These are phyloP conservation scores for Fraxinus floribunda DNA, from an alignment of 305 asterid genomes.

Conservation along the genomic window DNA sequence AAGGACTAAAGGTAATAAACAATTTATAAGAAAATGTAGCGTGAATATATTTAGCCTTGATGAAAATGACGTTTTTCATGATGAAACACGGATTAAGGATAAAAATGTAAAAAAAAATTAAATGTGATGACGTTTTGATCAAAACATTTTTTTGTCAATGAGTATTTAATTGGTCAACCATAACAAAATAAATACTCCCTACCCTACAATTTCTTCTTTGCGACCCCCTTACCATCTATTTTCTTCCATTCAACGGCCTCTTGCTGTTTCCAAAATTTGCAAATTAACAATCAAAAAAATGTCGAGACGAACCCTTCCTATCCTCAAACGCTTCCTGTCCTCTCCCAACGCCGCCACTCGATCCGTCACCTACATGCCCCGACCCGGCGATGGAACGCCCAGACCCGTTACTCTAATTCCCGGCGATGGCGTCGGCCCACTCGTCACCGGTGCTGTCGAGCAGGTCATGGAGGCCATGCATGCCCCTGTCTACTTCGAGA, in stretches of 20 bases:
- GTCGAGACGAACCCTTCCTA: slow-evolving; percentile 58
- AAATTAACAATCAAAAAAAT: slow-evolving; percentile 19
- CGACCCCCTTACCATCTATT: background rate
- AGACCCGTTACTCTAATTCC: slow-evolving; percentile 84
- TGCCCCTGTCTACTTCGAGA: slow-evolving; percentile 91
- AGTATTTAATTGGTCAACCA: no score
- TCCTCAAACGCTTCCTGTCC: slow-evolving; percentile 42
- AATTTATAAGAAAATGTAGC: no score
- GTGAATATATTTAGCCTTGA: no score
- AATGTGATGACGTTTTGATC: no score
- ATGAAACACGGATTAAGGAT: no score
- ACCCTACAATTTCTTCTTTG: no score
- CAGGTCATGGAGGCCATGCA: slow-evolving; percentile 94
- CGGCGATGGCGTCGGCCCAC: slow-evolving; percentile 91
- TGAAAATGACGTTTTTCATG: no score
- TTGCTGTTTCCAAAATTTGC: background rate
- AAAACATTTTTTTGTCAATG: no score
- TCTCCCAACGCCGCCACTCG: slow-evolving; percentile 40
- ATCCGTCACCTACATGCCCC: slow-evolving; percentile 84
- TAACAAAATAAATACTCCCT: no score
- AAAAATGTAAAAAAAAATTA: no score
- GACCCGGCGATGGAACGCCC: slow-evolving; percentile 89
- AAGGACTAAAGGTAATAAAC: no score
- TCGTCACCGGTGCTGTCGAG: slow-evolving; percentile 89
- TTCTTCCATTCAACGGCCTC: background rate